A percentile compares a stretch with the other conserved stretches of the same genome.
phyloP scores from a whole-genome alignment of 345 rosid genomes.

The Chamaenerion angustifolium region DNA sequence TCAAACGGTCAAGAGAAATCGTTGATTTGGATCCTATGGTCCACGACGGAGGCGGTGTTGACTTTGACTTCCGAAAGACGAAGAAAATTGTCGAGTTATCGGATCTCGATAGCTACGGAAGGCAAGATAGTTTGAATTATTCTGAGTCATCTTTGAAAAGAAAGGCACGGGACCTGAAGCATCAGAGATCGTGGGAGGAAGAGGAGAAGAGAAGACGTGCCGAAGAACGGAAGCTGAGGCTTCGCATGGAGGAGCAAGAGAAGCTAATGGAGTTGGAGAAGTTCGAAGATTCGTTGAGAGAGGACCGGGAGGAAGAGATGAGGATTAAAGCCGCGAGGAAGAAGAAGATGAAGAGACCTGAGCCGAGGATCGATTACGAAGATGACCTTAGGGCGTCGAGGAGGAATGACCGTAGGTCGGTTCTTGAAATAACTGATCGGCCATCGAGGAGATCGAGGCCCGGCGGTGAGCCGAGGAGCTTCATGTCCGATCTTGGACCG shows the following conservation, averaged over 20 bases:
- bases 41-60: slow-evolving; percentile 50
- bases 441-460: slow-evolving; percentile 39
- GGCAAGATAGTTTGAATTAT: slow-evolving; percentile 26
- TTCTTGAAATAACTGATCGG: slow-evolving; percentile 41
- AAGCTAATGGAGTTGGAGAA: slow-evolving; percentile 52
- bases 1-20: slow-evolving; percentile 63
- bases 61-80: slow-evolving; percentile 53
- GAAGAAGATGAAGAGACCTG: slow-evolving; percentile 57
- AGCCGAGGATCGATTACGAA: slow-evolving; percentile 42
- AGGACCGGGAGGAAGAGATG: slow-evolving; percentile 80
- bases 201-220: slow-evolving; percentile 49
- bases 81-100: slow-evolving; percentile 74
- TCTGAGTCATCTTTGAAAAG: slow-evolving; percentile 33
- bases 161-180: slow-evolving; percentile 47
- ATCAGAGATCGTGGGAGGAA: slow-evolving; percentile 70
- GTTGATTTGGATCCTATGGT: slow-evolving; percentile 54
- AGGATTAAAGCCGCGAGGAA: slow-evolving; percentile 66
- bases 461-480: slow-evolving; percentile 31
- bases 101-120: slow-evolving; percentile 38
- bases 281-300: slow-evolving; percentile 57
- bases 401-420: slow-evolving; percentile 47
- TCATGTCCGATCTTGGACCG: slow-evolving; percentile 39
- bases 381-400: slow-evolving; percentile 37
- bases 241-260: slow-evolving; percentile 42
- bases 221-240: slow-evolving; percentile 36